Base-by-base conservation (phyloP, 208 protist genomes). In the Naegleria lovaniensis region DNA sequence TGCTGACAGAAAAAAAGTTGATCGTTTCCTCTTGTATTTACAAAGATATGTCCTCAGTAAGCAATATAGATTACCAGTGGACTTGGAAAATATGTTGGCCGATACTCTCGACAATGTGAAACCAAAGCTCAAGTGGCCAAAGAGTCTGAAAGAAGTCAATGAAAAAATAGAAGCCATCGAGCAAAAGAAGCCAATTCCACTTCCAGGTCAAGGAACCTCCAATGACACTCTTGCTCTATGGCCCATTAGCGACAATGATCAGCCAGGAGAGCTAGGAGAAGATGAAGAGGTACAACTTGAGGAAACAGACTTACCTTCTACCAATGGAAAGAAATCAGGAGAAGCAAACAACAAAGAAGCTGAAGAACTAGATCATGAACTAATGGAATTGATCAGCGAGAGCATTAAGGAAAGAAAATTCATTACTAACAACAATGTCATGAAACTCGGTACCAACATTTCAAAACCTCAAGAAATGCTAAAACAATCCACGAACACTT, bases 81-180 rank as follows among this genome's bases (percentile, higher is more conserved):
- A 96, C 58, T 84, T 96, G 11, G 93, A 95, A 39, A 95, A 95
- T 88, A 92, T 92, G 83, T 59, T 96, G 5, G 88, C 92, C 25
- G 95, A 96, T 83, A 88, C 83, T 58, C n/a, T 96, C 6, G 90
- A 93, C 39, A 29, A 3, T 41, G 55, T 94, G 55, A 52, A 25
- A 89, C 85, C 85, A n/a, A 52, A 67, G 29, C 59, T 89, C 16
- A 41, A 43, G 16, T 89, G 85, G 85, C 85, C 85, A 52, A 52
- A 89, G 29, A 41, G 16, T 52, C 59, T 89, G 6, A 52, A 55
- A 16, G 85, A 58, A 5, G 19, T 40, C 29, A 13, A 22, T 40
- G 48, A 89, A 0, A 88, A 39, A 88, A 39, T 88, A 13, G 33
- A 39, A 22, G 6, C 6, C 0, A 58, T 88, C n/a, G 85, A 88